Conservation (phyloP, 192 early-diverging fungal species). For the Coemansia sp. region DNA sequence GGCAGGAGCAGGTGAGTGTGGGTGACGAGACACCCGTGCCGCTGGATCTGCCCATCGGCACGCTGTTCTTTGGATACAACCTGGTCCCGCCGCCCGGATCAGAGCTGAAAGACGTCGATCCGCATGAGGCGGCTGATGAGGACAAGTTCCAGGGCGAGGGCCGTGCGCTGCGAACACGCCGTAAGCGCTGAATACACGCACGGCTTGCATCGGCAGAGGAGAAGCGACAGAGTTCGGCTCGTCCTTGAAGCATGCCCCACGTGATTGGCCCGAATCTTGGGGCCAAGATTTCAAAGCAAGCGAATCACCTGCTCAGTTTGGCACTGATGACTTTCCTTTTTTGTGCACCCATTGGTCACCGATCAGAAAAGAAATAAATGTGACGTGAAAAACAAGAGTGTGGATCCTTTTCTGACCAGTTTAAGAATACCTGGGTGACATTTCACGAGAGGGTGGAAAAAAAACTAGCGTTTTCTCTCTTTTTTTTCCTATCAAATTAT, state of each 20-base stretch:
- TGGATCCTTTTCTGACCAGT: not conserved
- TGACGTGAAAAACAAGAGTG: no score
- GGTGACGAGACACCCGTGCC: constrained; percentile 54
- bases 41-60: constrained; percentile 78
- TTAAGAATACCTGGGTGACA: no score
- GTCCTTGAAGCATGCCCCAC: no score
- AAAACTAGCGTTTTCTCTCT: constrained; percentile 1
- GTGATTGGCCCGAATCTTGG: no score
- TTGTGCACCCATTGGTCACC: constrained; percentile 1
- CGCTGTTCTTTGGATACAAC: constrained; percentile 89
- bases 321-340: not conserved
- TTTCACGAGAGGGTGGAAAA: not conserved
- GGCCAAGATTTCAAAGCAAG: not conserved
- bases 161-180: constrained; percentile 35
- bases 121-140: not conserved
- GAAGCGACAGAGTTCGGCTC: no score
- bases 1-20: not conserved
- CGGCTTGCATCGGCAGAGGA: no score
- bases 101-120: constrained; percentile 3
- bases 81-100: constrained; percentile 59
- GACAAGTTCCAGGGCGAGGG: constrained; percentile 36
- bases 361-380: not conserved
- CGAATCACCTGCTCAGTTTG: not conserved
- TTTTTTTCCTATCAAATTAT: constrained; percentile 9
- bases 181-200: constrained; percentile 26